These are phyloP conservation scores for Sugiyamaella castrensis DNA, from an alignment of 1,139 yeast genomes.

Conservation along the genomic window DNA sequence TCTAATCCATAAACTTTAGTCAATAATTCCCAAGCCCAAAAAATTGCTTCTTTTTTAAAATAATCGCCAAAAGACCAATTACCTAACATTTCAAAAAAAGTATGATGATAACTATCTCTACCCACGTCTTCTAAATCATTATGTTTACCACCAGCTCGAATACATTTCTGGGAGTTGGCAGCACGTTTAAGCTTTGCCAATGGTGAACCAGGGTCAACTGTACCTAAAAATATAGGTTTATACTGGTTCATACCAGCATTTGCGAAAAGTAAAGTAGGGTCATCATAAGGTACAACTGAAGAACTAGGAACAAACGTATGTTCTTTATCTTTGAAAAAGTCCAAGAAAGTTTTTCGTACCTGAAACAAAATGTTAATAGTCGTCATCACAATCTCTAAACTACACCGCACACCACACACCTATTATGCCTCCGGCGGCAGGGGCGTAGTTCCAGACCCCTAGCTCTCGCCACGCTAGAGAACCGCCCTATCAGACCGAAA, in stretches of 20 bases:
- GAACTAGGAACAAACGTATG: conserved; percentile 90
- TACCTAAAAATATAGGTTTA: conserved; percentile 93
- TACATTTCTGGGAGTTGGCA: conserved; percentile 94
- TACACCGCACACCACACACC: too few species aligned
- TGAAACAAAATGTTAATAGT: background rate
- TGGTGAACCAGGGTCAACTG: conserved; percentile 91
- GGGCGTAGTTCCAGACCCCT: conserved; percentile 4
- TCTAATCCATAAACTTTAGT: conserved; percentile 80
- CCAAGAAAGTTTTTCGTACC: conserved; percentile 84
- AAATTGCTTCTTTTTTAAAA: conserved; percentile 89
- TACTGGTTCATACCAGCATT: conserved; percentile 99
- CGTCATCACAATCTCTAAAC: too few species aligned
- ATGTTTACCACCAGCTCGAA: conserved; percentile 99
- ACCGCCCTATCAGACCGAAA: too few species aligned
- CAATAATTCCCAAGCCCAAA: conserved; percentile 85
- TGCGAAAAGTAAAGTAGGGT: conserved; percentile 91
- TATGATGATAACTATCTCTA: conserved; percentile 94
- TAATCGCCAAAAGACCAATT: conserved; percentile 99
- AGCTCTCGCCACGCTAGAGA: background rate
- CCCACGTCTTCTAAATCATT: conserved; percentile 99
- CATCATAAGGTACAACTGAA: conserved; percentile 95
- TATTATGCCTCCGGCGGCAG: conserved; percentile 1
- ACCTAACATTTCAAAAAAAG: conserved; percentile 98
- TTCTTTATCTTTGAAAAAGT: conserved; percentile 62
- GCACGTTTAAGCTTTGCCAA: conserved; percentile 84